Evolutionary conservation across 1,284 basidiomycete species (phyloP).

Genomic region (Tilletia horrida): DNA sequence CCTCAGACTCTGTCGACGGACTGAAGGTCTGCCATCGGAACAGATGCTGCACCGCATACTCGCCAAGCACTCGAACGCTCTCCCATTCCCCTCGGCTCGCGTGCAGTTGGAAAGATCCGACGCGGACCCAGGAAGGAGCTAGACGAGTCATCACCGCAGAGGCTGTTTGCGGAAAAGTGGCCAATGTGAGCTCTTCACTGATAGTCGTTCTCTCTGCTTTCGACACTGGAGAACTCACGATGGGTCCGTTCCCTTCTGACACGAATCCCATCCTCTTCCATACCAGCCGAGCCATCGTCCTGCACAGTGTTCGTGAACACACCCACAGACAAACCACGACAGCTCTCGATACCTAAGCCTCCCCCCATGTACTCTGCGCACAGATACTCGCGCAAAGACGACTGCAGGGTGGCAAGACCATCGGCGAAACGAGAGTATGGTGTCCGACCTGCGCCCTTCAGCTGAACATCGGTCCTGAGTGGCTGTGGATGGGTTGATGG

Average conservation of each 20-base stretch:
- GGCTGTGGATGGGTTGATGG: constrained; percentile 57
- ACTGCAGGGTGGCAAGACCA: constrained; percentile 85
- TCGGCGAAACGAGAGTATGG: constrained; percentile 88
- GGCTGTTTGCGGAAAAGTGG: constrained; percentile 59
- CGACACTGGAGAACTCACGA: not conserved
- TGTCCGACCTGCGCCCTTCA: constrained; percentile 90
- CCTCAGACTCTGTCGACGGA: constrained; percentile 17
- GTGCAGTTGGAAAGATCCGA: constrained; percentile 85
- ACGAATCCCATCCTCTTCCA: constrained; percentile 56
- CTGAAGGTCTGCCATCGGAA: constrained; percentile 37
- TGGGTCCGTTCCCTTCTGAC: constrained; percentile 70
- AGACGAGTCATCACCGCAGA: constrained; percentile 79
- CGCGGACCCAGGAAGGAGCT: constrained; percentile 83
- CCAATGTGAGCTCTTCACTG: not conserved
- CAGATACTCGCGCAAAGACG: constrained; percentile 79
- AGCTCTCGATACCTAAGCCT: constrained; percentile 81
- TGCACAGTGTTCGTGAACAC: not conserved
- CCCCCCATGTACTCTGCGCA: constrained; percentile 67
- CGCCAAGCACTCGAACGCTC: constrained; percentile 62
- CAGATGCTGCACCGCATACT: constrained; percentile 68
- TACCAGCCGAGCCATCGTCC: not conserved
- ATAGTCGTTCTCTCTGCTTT: not conserved
- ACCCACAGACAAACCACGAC: constrained; percentile 73
- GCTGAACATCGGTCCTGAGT: constrained; percentile 72
- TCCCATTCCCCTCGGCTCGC: constrained; percentile 62